phyloP scores from a whole-genome alignment of 371 early-diverging fungal genomes.

The Coemansia sp. region DNA sequence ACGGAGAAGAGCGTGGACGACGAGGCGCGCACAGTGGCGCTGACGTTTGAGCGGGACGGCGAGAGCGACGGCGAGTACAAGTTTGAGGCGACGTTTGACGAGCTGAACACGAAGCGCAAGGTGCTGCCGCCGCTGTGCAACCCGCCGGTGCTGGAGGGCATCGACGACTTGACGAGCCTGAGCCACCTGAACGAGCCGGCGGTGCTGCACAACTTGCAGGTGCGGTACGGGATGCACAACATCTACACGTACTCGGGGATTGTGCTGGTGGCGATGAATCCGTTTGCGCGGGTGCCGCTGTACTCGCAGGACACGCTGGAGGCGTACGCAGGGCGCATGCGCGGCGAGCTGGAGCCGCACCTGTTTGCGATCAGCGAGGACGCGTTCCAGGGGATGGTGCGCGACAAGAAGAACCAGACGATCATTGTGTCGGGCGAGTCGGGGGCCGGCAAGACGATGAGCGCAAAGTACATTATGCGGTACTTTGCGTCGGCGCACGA shows the following conservation, averaged over 20 bases:
- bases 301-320: constrained; percentile 89
- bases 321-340: constrained; percentile 82
- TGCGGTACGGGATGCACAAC: constrained; percentile 85
- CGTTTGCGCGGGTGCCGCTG: constrained; percentile 85
- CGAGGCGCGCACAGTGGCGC: constrained; percentile 17
- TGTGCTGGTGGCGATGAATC: constrained; percentile 98
- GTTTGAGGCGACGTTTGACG: constrained; percentile 67
- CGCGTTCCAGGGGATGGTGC: constrained; percentile 93
- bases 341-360: constrained; percentile 95
- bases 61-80: constrained; percentile 5
- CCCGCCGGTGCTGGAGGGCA: constrained; percentile 85
- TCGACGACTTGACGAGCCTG: constrained; percentile 89
- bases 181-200: constrained; percentile 93
- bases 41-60: constrained; percentile 26
- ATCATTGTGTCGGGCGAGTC: constrained; percentile 99
- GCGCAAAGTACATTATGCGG: constrained; percentile 97
- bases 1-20: constrained; percentile 32
- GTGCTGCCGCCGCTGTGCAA: constrained; percentile 57
- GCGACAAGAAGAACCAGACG: constrained; percentile 93
- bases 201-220: constrained; percentile 86
- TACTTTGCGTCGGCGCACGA: constrained; percentile 84
- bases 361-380: constrained; percentile 99
- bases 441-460: constrained; percentile 96
- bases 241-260: constrained; percentile 99
- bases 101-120: constrained; percentile 63